phyloP scores from a whole-genome alignment of 228 moss, liverwort and hornwort species.

The Sphagnum magellanicum region DNA sequence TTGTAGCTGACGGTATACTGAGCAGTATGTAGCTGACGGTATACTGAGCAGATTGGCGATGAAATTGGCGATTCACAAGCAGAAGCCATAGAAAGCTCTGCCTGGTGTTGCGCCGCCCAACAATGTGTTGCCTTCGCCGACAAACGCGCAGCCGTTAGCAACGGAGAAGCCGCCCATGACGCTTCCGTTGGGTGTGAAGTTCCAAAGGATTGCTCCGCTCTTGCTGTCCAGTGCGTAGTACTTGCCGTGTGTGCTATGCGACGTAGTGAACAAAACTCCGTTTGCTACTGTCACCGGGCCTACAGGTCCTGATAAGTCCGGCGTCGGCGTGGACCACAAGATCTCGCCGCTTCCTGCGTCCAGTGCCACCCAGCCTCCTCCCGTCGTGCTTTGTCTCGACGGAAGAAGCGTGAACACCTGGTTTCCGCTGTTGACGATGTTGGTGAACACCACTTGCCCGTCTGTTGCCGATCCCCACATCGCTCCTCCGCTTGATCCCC shows the following conservation, averaged over 20 bases:
- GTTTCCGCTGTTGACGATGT: slow-evolving; percentile 6
- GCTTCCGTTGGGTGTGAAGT: slow-evolving; percentile 7
- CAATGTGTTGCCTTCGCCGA: slow-evolving; percentile 12
- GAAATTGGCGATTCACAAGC: neutral
- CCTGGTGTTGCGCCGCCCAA: neutral
- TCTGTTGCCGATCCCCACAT: slow-evolving; percentile 33
- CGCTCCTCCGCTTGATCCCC: slow-evolving; percentile 15
- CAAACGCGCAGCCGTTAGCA: slow-evolving; percentile 17
- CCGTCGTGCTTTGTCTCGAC: slow-evolving; percentile 5
- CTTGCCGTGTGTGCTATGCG: neutral
- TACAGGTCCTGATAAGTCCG: neutral
- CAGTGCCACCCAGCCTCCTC: slow-evolving; percentile 31
- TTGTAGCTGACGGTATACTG: too few relatives aligned
- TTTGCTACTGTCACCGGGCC: slow-evolving; percentile 17
- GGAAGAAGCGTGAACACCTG: slow-evolving; percentile 16
- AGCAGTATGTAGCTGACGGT: too few relatives aligned
- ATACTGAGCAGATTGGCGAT: too few relatives aligned
- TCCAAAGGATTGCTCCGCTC: slow-evolving; percentile 23
- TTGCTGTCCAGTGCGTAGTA: slow-evolving; percentile 22
- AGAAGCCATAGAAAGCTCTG: slow-evolving; percentile 2
- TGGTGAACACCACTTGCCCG: slow-evolving; percentile 19
- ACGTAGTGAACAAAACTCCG: slow-evolving; percentile 16
- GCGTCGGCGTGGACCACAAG: slow-evolving; percentile 23
- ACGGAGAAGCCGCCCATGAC: slow-evolving; percentile 24
- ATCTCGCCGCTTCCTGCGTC: slow-evolving; percentile 14